Conservation (phyloP, 805 yeast genomes). For the Candida gorgasii region DNA sequence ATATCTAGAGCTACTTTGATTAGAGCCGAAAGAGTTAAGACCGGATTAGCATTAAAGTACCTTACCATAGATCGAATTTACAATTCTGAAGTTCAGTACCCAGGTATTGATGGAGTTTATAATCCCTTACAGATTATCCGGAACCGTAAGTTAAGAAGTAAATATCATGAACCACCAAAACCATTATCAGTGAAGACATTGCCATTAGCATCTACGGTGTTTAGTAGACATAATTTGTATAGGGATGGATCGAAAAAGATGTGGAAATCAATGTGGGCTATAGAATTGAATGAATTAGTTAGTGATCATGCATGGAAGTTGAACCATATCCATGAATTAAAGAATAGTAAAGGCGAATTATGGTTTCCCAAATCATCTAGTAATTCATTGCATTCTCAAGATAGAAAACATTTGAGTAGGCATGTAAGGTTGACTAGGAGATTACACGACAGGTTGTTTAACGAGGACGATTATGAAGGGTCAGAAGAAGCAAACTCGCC, state of each 20-base stretch:
- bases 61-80: constrained; percentile 45
- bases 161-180: constrained; percentile 49
- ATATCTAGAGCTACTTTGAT: constrained; percentile 39
- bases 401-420: neutral
- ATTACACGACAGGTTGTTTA: constrained; percentile 36
- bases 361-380: constrained; percentile 48
- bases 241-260: constrained; percentile 26
- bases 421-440: constrained; percentile 14
- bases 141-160: constrained; percentile 60
- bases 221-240: constrained; percentile 39
- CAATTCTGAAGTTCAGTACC: constrained; percentile 27
- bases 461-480: constrained; percentile 19
- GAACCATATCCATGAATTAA: constrained; percentile 55
- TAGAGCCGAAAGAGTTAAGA: constrained; percentile 52
- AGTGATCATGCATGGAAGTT: constrained; percentile 61
- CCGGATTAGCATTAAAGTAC: constrained; percentile 52
- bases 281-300: constrained; percentile 58
- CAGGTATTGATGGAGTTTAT: constrained; percentile 65
- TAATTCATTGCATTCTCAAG: constrained; percentile 4
- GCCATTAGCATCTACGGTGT: constrained; percentile 67
- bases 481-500: neutral
- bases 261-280: constrained; percentile 60
- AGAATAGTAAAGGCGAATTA: constrained; percentile 43
- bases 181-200: constrained; percentile 46
- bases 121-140: constrained; percentile 85